phyloP scores from a whole-genome alignment of 2,329 filamentous ascomycete genomes.

The Fusarium siculi region DNA sequence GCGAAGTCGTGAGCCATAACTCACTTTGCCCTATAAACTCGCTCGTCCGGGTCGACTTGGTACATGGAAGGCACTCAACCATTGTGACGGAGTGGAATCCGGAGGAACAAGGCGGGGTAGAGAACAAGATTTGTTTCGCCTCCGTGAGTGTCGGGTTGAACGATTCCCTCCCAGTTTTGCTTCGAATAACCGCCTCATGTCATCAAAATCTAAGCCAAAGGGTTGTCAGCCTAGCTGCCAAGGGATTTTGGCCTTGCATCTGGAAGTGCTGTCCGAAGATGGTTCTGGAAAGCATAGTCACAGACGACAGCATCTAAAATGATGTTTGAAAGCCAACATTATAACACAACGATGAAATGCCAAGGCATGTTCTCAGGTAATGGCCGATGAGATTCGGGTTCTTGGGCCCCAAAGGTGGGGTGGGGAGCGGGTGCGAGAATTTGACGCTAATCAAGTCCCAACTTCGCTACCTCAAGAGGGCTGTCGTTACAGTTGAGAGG shows the following conservation, averaged over 20 bases:
- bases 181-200: conserved; percentile 33
- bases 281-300: background rate
- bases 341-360: background rate
- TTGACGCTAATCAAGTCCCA: conserved; percentile 28
- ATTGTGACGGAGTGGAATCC: conserved; percentile 5
- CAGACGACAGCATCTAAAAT: background rate
- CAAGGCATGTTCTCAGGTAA: background rate
- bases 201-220: conserved; percentile 16
- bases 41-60: conserved; percentile 4
- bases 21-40: conserved; percentile 17
- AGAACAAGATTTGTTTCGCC: conserved; percentile 21
- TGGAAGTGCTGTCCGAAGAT: background rate
- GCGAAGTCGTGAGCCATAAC: conserved; percentile 40
- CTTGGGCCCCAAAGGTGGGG: conserved; percentile 16
- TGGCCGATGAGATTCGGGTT: conserved; percentile 32
- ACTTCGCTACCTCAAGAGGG: conserved; percentile 18
- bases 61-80: conserved; percentile 2
- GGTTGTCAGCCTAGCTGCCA: background rate
- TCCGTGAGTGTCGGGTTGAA: conserved; percentile 36
- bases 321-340: background rate
- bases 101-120: conserved; percentile 27
- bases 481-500: conserved; percentile 2
- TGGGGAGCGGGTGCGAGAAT: conserved; percentile 25
- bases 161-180: conserved; percentile 26
- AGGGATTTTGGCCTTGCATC: background rate